Percentiles rank a stretch among this genome's conserved stretches.
These are phyloP conservation scores for Aspergillus hancockii DNA, from an alignment of 495 filamentous ascomycete species.

Conservation along the genomic window DNA sequence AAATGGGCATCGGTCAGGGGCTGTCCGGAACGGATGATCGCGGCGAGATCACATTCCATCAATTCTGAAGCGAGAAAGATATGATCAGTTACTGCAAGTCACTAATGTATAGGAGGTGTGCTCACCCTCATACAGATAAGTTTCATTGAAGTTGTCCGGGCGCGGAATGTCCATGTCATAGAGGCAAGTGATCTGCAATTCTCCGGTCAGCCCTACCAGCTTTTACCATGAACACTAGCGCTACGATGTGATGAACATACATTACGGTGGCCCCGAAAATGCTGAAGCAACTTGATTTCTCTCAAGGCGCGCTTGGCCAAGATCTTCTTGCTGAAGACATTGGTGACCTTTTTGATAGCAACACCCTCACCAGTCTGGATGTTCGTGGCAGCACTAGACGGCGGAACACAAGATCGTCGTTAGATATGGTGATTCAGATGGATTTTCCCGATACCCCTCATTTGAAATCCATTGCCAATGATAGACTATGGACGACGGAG, in stretches of 20 bases:
- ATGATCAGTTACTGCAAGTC: not conserved
- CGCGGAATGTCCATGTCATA: constrained; percentile 99
- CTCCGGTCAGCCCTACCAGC: constrained; percentile 27
- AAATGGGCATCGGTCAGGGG: constrained; percentile 95
- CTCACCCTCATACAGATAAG: constrained; percentile 96
- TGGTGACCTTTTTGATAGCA: constrained; percentile 98
- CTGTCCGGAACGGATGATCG: constrained; percentile 95
- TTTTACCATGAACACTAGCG: constrained; percentile 12
- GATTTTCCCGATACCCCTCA: not conserved
- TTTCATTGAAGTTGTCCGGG: constrained; percentile 98
- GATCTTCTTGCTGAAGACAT: constrained; percentile 99
- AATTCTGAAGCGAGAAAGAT: constrained; percentile 61
- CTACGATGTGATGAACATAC: constrained; percentile 42
- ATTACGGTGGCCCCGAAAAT: constrained; percentile 88
- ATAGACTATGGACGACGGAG: not conserved
- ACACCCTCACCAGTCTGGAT: constrained; percentile 90
- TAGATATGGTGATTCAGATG: not conserved
- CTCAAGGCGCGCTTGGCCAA: constrained; percentile 94
- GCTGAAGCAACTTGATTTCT: constrained; percentile 98
- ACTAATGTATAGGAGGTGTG: not conserved
- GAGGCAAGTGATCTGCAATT: constrained; percentile 88
- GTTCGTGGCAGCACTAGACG: constrained; percentile 84
- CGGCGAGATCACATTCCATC: constrained; percentile 98
- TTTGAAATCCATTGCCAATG: not conserved
- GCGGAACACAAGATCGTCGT: not conserved